Evolutionary conservation across 257 asterid genomes (phyloP).

Genomic region (Anisodus tanguticus): DNA sequence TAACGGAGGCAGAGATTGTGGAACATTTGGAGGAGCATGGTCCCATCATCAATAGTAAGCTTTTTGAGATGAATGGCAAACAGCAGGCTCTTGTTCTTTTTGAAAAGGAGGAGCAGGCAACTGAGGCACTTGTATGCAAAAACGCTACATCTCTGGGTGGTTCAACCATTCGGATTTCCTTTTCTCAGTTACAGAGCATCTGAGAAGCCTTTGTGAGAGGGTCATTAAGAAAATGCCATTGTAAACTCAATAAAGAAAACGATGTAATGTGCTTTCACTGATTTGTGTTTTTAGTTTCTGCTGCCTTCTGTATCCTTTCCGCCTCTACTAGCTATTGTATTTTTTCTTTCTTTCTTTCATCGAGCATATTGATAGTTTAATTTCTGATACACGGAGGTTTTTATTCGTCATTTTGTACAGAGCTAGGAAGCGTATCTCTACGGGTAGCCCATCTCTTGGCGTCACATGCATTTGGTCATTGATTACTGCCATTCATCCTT

Average conservation of each 20-base stretch:
- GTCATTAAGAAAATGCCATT: background rate
- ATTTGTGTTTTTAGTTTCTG: conserved; percentile 9
- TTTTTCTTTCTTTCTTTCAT: background rate
- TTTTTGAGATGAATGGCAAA: conserved; percentile 94
- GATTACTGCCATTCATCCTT: too few relatives aligned
- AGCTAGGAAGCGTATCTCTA: background rate
- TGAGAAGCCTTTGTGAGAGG: conserved; percentile 42
- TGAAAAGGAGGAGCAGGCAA: conserved; percentile 92
- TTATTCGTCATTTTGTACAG: background rate
- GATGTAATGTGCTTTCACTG: background rate
- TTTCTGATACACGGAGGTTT: background rate
- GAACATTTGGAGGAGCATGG: conserved; percentile 90
- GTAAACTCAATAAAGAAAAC: background rate
- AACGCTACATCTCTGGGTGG: conserved; percentile 91
- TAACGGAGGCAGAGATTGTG: conserved; percentile 74
- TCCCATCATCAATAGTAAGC: conserved; percentile 61
- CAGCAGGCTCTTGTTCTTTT: conserved; percentile 91
- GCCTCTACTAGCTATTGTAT: background rate
- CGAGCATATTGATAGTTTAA: background rate
- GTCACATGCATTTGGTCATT: too few relatives aligned
- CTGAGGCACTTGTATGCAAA: conserved; percentile 97
- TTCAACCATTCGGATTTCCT: conserved; percentile 83
- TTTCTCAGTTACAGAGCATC: conserved; percentile 92
- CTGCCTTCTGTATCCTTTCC: background rate
- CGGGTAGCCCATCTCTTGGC: too few relatives aligned